Evolutionary conservation across 495 filamentous ascomycete genomes (phyloP), one percentile per base, ranked within the genome.

Genomic region (Xylaria castorea): DNA sequence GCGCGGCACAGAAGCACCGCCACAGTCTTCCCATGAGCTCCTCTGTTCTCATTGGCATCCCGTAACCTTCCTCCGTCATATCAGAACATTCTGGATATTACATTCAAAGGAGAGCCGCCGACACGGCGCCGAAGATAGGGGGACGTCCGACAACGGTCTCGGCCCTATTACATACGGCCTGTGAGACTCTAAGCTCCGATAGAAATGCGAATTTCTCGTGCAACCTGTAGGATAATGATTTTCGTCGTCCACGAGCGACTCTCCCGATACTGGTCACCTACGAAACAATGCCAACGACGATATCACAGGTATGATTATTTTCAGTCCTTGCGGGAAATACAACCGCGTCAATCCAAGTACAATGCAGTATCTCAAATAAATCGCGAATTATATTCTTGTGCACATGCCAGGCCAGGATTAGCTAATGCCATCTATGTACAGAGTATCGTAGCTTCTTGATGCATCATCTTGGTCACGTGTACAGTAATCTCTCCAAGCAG

Each of bases 1-100:
- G 50, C 12, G n/a, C 30, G 36, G 66, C 66, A 68, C 66, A 68
- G 36, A 44, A 32, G 22, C 66, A 68, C 66, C 30, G 66, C 66
- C 66, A 68, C 66, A 44, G 40, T 27, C 36, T 42, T 9, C 2
- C 20, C 11, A 67, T 25, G 8, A 20, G 32, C 2, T 38, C 32
- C 16, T 68, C 22, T 34, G 20, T 38, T 46, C n/a, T 32, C 50
- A 57, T 68, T 68, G 66, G 64, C 46, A 27, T 48, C 64, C 64
- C 18, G 46, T 51, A 34, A 11, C 18, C 42, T 51, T 51, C 32
- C 12, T 55, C 50, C 34, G 66, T 44, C 30, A 48, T 42, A 51
- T 66, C 44, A 66, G 63, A 51, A 32, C 42, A 55, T 30, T 36
- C n/a, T 20, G 30, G 46, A 38, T 25, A 25, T 30, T 40, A 68